Evolutionary conservation across 1,284 basidiomycete species (phyloP), one percentile per base, ranked within the genome.

Genomic region (Sanghuangporus sanghuang): DNA sequence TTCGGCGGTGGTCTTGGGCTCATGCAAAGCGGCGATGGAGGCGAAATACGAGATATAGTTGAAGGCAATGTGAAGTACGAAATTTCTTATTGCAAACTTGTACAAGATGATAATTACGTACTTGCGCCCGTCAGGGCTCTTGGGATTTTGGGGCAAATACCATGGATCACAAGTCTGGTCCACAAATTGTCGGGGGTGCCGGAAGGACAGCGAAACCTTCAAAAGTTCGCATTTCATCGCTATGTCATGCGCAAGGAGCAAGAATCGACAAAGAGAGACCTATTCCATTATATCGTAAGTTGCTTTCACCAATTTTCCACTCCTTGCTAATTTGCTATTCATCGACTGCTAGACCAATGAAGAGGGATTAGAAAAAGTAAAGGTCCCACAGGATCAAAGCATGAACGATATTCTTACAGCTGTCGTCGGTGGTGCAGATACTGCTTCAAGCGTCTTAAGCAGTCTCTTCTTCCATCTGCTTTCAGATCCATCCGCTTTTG

Each of bases 221-320:
- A 50, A 53, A 14, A 38, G 62, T 27, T 61, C 61, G 68, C 65
- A 8, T 59, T 57, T 9, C 59, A 64, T 39, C 67, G 69, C 35
- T 48, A 67, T 32, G 36, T 60, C 16, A 49, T 64, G 23, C 59
- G 64, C 32, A 61, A 50, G 32, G 18, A 44, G 27, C 57, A 69
- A 61, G 75, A 74, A 14, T 68, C 72, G 6, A 59, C 67, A 9
- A 68, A 40, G 44, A 74, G 73, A 59, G 78, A 79, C 64, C 67
- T 79, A 3, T 78, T 78, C 66, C 71, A 76, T 61, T 71, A 79
- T 52, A 59, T 79, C 67, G 77, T 79, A 62, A 59, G 62, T 52
- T 6, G 40, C 12, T 23, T 18, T 12, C 60, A 9, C 21, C 11
- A 23, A 52, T n/a, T 23, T 49, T 32, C 27, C 3, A 36, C 11